Base-by-base conservation (phyloP, 2,329 filamentous ascomycete species). In the Ophidiomyces ophidiicola region DNA sequence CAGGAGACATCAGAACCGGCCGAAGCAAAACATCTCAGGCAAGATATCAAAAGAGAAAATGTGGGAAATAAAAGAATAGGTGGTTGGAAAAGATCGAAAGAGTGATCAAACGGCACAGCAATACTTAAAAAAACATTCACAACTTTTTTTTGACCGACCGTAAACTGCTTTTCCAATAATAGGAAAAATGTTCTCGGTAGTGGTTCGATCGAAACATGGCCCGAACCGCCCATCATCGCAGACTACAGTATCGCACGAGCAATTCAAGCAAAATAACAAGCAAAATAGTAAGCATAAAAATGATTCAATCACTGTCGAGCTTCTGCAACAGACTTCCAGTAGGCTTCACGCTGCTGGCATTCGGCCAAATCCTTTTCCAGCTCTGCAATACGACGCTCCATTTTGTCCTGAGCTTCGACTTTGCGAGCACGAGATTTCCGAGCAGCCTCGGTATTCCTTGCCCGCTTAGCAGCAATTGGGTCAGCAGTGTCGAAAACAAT, bases 341-440 rank as follows among this genome's bases (percentile, higher is more conserved):
- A 56, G 36, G 62, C 54, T 49, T 62, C 56, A 29, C 59, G 42
- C 35, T 51, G 49, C 35, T 58, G 50, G 28, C 56, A 49, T 40
- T 62, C 52, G 5, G 54, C 51, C 5, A 63, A 44, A 23, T 47
- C 40, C 28, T 70, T 68, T 59, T 78, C 70, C 19, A 88, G 65
- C 56, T 81, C 76, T 12, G 67, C 70, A 53, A 93, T 86, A 53
- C 74, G 70, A 26, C 72, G 71, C 66, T 92, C 82, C 32, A 94
- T 69, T 42, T 78, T 74, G 41, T 82, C 78, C 45, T 88, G 70
- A 50, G 79, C 74, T 57, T 80, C 71, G 42, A 83, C 77, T 68
- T 94, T 94, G 49, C 85, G 80, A 54, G 85, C 80, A 37, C 88
- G 80, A 44, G 86, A 94, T 66, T 94, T 94, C 49, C 88, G 85